Conservation (phyloP, 2,329 filamentous ascomycete species). For the Fusarium coicis region DNA sequence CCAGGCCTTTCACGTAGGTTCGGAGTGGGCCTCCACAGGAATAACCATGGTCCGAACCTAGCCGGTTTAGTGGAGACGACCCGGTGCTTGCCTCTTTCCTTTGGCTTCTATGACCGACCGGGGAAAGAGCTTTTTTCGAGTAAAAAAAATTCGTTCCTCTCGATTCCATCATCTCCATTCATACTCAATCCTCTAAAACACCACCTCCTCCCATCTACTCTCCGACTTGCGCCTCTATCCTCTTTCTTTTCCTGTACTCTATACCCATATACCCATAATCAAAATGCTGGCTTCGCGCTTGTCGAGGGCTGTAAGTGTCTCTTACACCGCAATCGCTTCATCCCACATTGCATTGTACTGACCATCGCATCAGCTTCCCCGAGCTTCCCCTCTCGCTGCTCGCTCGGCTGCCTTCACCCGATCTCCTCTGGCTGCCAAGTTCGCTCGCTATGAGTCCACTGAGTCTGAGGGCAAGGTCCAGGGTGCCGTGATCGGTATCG, state of each 20-base stretch:
- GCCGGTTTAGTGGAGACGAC: constrained; percentile 41
- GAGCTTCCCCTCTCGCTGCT: constrained; percentile 75
- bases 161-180: constrained; percentile 43
- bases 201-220: constrained; percentile 45
- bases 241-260: constrained; percentile 49
- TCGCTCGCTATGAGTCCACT: constrained; percentile 82
- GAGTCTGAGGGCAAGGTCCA: constrained; percentile 76
- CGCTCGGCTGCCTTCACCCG: constrained; percentile 75
- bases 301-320: constrained; percentile 76
- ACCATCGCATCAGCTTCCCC: constrained; percentile 71
- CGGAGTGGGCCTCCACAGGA: constrained; percentile 36
- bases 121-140: constrained; percentile 48
- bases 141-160: constrained; percentile 52
- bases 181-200: constrained; percentile 43
- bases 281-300: constrained; percentile 80
- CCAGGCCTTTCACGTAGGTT: constrained; percentile 23
- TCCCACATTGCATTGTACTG: constrained; percentile 13
- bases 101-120: constrained; percentile 54
- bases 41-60: constrained; percentile 47
- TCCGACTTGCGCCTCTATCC: constrained; percentile 49
- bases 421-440: constrained; percentile 76
- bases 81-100: constrained; percentile 53
- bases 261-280: constrained; percentile 52
- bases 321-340: constrained; percentile 4
- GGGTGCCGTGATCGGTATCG: constrained; percentile 97